Evolutionary conservation across 2,329 filamentous ascomycete genomes (phyloP), one percentile per base, ranked within the genome.

Genomic region (Pestalotiopsis sp.): DNA sequence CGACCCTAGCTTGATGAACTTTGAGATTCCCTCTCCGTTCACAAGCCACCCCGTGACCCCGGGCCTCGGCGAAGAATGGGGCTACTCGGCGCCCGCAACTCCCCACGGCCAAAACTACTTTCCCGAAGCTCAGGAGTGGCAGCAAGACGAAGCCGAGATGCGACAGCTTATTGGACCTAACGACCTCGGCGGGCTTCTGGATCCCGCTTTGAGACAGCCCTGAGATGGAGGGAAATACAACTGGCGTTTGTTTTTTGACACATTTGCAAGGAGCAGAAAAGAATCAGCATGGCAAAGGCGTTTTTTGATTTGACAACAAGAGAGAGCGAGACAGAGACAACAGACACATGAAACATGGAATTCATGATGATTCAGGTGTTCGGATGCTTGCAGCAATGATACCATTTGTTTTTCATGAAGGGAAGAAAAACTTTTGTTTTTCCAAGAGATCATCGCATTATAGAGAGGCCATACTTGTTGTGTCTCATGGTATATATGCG

Each of bases 81-180:
- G 55, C 59, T 65, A 62, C 31, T 59, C 60, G 5, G 20, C 20
- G 11, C 63, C 58, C 20, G 58, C 41, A 52, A 45, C 31, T 31
- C 20, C 58, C 17, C 78, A 79, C 13, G 76, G 77, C 4, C 73
- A 76, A 20, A 75, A 79, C 20, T 67, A 49, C 5, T 41, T 57
- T 13, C 59, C 68, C 72, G 74, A 78, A 13, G 77, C 78, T 52
- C 77, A 72, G 25, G 70, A 82, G 23, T 85, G 83, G 84, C 77
- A 78, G 11, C 77, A 81, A 58, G 83, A 84, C 27, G 83, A 85
- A 66, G 78, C 78, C 7, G 83, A 82, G 68, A 82, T 85, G 70
- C 76, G 83, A 55, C 77, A 80, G 17, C 74, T 85, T 13, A 74
- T 76, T 36, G 73, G 69, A 27, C 58, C 69, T 23, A 64, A 68